Base-by-base conservation (phyloP, 371 early-diverging fungal genomes). In the Rhizomucor pusillus region DNA sequence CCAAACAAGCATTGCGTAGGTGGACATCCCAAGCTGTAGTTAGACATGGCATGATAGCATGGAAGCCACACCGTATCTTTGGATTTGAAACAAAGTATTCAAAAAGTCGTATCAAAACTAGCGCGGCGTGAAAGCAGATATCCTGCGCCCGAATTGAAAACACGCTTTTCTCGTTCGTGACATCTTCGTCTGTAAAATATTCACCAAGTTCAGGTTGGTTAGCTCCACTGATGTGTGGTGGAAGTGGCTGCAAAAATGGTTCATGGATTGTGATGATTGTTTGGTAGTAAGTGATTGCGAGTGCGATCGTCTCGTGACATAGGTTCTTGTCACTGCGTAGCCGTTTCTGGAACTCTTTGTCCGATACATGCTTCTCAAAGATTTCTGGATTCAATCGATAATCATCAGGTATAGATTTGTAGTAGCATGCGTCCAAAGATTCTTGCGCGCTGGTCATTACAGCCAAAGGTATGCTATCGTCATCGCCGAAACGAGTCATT, bases 1-100 rank as follows among this genome's bases (percentile, higher is more conserved):
- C 73, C 9, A 73, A 24, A 11, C 69, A 69, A 12, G 69, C 57
- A 46, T 73, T 69, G 13, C 67, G 63, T 48, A 64, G 45, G 29
- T 66, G 57, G 0, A 62, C 52, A 33, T 73, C 73, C 65, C 73
- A 73, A 3, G 64, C 66, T 33, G 57, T 57, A 29, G 62, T 12
- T 36, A 51, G 22, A 12, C 41, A 41, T 41, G 41, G 41, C 35
- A 51, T 22, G 9, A 1, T 13, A 33, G 37, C 2, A 19, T 51
- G 18, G 13, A 51, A n/a, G 5, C 16, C 24, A n/a, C 49, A 48
- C 14, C 14, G 34, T n/a, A 29, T 25, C 16, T 16, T 16, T n/a
- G 34, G 34, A 5, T 13, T 16, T 9, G 16, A 34, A 18, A 20
- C 14, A 40, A 5, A 41, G 11, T 51, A 51, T 37, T 51, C 51